A percentile compares a stretch with the other conserved stretches of the same genome.
Conservation (phyloP, 2,329 filamentous ascomycete genomes). For the Fusarium liriodendri region DNA sequence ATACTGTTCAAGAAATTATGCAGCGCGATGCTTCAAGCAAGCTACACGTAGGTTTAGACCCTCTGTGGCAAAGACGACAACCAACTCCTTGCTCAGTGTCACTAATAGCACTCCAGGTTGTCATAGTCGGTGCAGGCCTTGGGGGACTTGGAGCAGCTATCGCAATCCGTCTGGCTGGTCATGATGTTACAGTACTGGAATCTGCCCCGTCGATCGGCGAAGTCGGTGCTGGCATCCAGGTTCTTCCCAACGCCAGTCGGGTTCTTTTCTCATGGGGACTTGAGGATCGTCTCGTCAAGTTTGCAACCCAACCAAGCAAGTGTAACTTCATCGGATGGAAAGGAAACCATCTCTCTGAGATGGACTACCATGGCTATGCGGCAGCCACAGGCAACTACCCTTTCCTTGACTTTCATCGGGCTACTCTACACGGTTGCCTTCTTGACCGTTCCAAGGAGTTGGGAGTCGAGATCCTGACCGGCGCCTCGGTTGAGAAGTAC, state of each 20-base stretch:
- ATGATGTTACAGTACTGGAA: conserved; percentile 42
- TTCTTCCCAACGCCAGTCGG: conserved; percentile 39
- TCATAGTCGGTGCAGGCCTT: conserved; percentile 42
- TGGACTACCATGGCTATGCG: conserved; percentile 39
- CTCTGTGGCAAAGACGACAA: background rate
- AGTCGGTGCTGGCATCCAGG: conserved; percentile 43
- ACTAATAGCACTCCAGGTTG: conserved; percentile 8
- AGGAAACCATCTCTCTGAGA: conserved; percentile 38
- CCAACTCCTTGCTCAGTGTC: background rate
- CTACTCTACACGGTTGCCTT: conserved; percentile 58
- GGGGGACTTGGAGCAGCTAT: conserved; percentile 43
- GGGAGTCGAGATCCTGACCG: conserved; percentile 51
- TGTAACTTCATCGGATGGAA: conserved; percentile 44
- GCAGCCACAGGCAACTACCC: conserved; percentile 44
- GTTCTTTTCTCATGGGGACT: conserved; percentile 41
- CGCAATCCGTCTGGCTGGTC: conserved; percentile 37
- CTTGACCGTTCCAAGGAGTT: conserved; percentile 52
- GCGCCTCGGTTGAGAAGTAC: conserved; percentile 17
- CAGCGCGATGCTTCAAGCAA: conserved; percentile 24
- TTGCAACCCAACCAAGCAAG: conserved; percentile 38
- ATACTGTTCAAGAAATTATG: conserved; percentile 17
- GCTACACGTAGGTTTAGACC: conserved; percentile 15
- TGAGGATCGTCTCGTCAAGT: conserved; percentile 25
- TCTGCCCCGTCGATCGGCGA: conserved; percentile 39
- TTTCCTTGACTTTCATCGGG: conserved; percentile 62